These are phyloP conservation scores for Metarhizium anisopliae DNA, from an alignment of 2,329 filamentous ascomycete genomes.

Conservation along the genomic window DNA sequence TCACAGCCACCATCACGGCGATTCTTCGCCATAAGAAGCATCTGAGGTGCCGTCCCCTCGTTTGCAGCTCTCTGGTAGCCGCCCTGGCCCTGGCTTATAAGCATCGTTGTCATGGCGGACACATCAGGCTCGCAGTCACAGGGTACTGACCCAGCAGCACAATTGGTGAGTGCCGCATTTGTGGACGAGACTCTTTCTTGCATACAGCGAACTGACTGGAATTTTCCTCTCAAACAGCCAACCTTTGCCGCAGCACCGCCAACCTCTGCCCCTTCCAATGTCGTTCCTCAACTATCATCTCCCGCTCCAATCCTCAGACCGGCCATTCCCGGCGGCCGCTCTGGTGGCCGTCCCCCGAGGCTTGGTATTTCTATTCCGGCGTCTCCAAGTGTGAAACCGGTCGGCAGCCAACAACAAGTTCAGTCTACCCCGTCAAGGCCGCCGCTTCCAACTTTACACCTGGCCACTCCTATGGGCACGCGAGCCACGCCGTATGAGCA, in stretches of 20 bases:
- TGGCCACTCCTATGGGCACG: slow-evolving; percentile 83
- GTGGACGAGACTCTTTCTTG: not conserved
- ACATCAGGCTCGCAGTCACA: slow-evolving; percentile 14
- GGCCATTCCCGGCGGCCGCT: slow-evolving; percentile 64
- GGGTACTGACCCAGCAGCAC: slow-evolving; percentile 9
- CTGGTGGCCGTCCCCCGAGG: slow-evolving; percentile 59
- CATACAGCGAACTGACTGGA: not conserved
- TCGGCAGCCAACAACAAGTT: slow-evolving; percentile 40
- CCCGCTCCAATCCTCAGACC: slow-evolving; percentile 75
- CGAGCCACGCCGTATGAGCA: slow-evolving; percentile 63
- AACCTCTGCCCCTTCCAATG: slow-evolving; percentile 23
- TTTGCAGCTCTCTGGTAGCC: slow-evolving; percentile 3
- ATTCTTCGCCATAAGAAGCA: not conserved
- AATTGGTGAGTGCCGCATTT: slow-evolving; percentile 10
- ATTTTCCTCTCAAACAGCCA: slow-evolving; percentile 8
- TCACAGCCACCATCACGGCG: not conserved
- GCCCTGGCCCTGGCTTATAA: slow-evolving; percentile 8
- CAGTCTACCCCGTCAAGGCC: slow-evolving; percentile 32
- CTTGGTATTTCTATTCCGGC: slow-evolving; percentile 86
- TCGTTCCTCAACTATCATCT: slow-evolving; percentile 57
- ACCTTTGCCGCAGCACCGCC: slow-evolving; percentile 14
- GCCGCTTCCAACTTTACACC: slow-evolving; percentile 67
- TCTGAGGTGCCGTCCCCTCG: slow-evolving; percentile 3
- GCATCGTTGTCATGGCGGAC: slow-evolving; percentile 16
- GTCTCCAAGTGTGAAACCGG: slow-evolving; percentile 72